Percentiles rank a stretch among this genome's conserved stretches.
Conservation (phyloP, 768 basidiomycete genomes). For the Termitomyces sp. region DNA sequence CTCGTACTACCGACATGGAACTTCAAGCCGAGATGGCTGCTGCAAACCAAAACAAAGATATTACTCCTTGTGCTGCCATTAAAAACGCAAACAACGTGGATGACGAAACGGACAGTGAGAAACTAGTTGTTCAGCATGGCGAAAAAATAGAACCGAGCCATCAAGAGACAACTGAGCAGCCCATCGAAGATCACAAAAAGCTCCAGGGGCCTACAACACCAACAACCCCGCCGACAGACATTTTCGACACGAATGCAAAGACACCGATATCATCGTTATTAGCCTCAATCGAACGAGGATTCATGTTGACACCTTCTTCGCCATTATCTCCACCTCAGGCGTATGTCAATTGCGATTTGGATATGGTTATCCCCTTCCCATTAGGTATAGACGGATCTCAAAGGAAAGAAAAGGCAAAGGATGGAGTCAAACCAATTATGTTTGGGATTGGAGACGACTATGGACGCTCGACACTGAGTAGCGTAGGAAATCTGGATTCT, state of each 20-base stretch:
- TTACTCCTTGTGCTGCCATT: neutral
- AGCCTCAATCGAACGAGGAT: constrained; percentile 60
- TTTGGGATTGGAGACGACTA: constrained; percentile 11
- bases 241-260: constrained; percentile 17
- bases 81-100: neutral
- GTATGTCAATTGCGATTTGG: constrained; percentile 21
- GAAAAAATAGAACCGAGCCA: neutral
- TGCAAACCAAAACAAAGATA: neutral
- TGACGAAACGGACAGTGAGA: neutral
- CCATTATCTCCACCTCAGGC: constrained; percentile 54
- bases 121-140: neutral
- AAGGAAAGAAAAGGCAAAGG: constrained; percentile 4
- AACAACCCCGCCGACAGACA: neutral
- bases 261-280: constrained; percentile 67
- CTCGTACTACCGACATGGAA: neutral
- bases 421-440: constrained; percentile 7
- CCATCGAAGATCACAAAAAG: neutral
- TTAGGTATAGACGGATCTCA: constrained; percentile 4
- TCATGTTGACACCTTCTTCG: constrained; percentile 57
- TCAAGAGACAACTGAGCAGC: neutral
- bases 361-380: constrained; percentile 13
- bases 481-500: constrained; percentile 15
- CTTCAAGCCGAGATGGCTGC: neutral
- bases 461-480: constrained; percentile 12
- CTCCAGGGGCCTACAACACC: constrained; percentile 5